Conservation (phyloP, 139 green algal species). For the Coelastrella sp. region DNA sequence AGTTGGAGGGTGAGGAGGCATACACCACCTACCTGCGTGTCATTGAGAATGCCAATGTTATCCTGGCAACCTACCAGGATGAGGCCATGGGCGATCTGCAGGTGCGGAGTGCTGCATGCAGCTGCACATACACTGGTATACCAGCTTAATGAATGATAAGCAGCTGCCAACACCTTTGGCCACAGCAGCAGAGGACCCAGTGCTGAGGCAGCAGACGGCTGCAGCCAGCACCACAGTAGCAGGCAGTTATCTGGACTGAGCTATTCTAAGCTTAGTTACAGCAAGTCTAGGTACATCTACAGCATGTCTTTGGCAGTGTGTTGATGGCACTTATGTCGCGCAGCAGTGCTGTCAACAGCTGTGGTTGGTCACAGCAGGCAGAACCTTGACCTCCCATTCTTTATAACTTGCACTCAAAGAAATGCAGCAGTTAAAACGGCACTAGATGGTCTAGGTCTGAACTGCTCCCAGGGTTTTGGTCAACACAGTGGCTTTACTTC, state of each 20-base stretch:
- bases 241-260: not conserved
- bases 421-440: too few relatives aligned
- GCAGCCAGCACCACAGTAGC: not conserved
- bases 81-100: conserved; percentile 95
- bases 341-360: too few relatives aligned
- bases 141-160: not conserved
- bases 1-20: conserved; percentile 95
- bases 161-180: not conserved
- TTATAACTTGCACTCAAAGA: too few relatives aligned
- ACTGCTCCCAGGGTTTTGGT: too few relatives aligned
- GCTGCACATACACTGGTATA: not conserved
- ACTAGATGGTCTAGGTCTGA: too few relatives aligned
- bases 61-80: conserved; percentile 99
- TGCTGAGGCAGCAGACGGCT: not conserved
- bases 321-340: too few relatives aligned
- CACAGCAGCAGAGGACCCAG: not conserved
- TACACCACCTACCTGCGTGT: conserved; percentile 95
- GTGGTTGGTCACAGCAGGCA: too few relatives aligned
- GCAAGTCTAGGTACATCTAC: too few relatives aligned
- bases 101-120: conserved; percentile 45
- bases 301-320: too few relatives aligned
- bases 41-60: conserved; percentile 99
- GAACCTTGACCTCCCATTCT: too few relatives aligned
- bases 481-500: too few relatives aligned
- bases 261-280: too few relatives aligned